phyloP scores from a whole-genome alignment of 148 eudicot species.

The Pharnaceum exiguum region DNA sequence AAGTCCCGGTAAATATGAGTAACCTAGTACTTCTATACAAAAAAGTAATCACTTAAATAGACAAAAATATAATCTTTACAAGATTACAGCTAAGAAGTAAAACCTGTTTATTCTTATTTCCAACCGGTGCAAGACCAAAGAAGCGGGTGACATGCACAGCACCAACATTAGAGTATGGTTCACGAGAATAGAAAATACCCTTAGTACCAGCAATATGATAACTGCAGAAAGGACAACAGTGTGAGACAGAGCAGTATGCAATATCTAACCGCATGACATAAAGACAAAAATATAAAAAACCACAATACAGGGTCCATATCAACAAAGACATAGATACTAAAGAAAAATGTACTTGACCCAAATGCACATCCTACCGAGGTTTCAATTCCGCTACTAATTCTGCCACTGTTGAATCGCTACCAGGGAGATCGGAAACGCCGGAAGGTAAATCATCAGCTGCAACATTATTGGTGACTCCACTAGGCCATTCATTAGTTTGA shows the following conservation, averaged over 20 bases:
- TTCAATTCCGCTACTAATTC: slow-evolving; percentile 84
- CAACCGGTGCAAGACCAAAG: slow-evolving; percentile 89
- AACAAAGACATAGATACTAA: not conserved
- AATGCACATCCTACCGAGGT: slow-evolving; percentile 66
- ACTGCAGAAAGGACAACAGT: slow-evolving; percentile 29
- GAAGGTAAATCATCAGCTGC: slow-evolving; percentile 51
- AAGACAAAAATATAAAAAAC: not conserved
- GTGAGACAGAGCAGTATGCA: not conserved
- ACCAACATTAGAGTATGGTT: slow-evolving; percentile 67
- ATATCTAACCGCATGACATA: too few species aligned
- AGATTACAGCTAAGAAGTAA: not conserved
- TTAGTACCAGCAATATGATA: slow-evolving; percentile 86
- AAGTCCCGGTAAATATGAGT: too few species aligned
- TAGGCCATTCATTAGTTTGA: slow-evolving; percentile 94
- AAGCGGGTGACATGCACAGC: slow-evolving; percentile 92
- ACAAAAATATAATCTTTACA: too few species aligned
- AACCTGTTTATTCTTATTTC: slow-evolving; percentile 90
- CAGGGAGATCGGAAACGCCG: slow-evolving; percentile 46
- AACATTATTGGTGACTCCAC: slow-evolving; percentile 54
- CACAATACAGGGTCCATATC: not conserved
- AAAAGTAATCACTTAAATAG: too few species aligned
- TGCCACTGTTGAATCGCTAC: slow-evolving; percentile 54
- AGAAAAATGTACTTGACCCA: slow-evolving; percentile 5
- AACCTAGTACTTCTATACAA: too few species aligned
- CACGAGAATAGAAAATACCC: slow-evolving; percentile 76